Conservation (phyloP, 129 eudicot genomes). For the Ambrosia trifida region DNA sequence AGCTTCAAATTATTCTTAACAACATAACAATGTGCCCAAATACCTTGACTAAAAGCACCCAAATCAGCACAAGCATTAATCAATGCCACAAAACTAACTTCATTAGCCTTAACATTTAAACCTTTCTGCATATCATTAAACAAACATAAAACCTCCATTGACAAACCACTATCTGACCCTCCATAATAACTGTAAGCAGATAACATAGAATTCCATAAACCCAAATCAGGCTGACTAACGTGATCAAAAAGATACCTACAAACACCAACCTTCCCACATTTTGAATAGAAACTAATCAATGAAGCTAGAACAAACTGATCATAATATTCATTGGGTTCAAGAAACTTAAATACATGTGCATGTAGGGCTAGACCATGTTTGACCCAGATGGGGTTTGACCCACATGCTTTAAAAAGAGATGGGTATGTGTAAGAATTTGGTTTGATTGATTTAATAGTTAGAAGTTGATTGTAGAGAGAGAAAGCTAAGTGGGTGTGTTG, state of each 20-base stretch:
- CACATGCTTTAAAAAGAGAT: conserved; percentile 70
- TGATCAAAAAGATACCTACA: conserved; percentile 50
- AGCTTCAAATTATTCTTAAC: conserved; percentile 46
- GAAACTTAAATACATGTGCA: conserved; percentile 59
- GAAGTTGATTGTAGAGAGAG: conserved; percentile 43
- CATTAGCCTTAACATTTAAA: conserved; percentile 50
- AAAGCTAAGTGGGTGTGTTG: conserved; percentile 39
- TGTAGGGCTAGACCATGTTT: conserved; percentile 59
- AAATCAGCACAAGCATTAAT: conserved; percentile 66
- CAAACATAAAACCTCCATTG: conserved; percentile 56
- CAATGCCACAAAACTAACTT: conserved; percentile 61
- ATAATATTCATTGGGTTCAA: conserved; percentile 32
- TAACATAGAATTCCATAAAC: conserved; percentile 64
- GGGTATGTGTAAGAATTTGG: conserved; percentile 78
- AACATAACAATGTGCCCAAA: conserved; percentile 61
- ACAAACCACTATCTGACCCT: conserved; percentile 28
- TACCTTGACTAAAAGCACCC: conserved; percentile 67
- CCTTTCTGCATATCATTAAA: conserved; percentile 51
- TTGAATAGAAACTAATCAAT: conserved; percentile 63
- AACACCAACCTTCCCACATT: conserved; percentile 51
- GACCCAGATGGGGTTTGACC: conserved; percentile 46
- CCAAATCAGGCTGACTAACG: conserved; percentile 59
- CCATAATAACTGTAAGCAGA: conserved; percentile 40
- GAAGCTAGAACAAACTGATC: conserved; percentile 72
- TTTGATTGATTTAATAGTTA: conserved; percentile 28